Evolutionary conservation across 176 grass and related monocot species (phyloP), one percentile per base, ranked within the genome.

Genomic region (Triticum dicoccoides): DNA sequence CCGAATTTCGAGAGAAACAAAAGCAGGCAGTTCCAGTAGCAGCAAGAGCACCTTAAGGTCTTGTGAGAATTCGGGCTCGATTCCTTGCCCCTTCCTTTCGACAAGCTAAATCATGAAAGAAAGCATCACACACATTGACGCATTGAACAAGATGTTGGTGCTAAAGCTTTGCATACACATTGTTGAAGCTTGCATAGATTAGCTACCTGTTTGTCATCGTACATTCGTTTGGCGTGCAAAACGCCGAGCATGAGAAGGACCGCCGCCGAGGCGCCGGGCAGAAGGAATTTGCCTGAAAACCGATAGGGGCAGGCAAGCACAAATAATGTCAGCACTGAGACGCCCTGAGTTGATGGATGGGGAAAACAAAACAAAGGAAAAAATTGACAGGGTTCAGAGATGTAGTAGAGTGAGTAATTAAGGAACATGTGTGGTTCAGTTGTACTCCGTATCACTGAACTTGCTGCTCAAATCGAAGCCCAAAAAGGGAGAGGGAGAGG

Each of bases 161-260:
- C 7, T 56, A 7, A 56, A 9, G 0, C 8, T 39, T 38, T 39
- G 38, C 38, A 39, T 8, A 39, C 38, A 39, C 38, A 39, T 39
- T 39, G 37, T 33, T 5, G 17, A 67, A 73, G 12, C 56, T 38
- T 8, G 33, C 34, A 79, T 2, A 21, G 5, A 17, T 73, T 85
- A 88, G 92, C 78, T 85, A 88, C 92, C 81, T 97, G 91, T 33
- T 91, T 93, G 78, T 93, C 92, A 70, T 93, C 89, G 47, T 97
- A 97, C 81, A 97, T 90, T 9, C 89, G 92, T 21, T 91, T 84
- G 8, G 92, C 95, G 72, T 97, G 95, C n/a, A 95, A 82, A 77
- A 91, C 78, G 27, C 87, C 92, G 29, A 97, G 87, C 95, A 97
- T 97, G 65, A 95, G 79, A 82, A 95, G 85, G 33, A 89, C 92